Evolutionary conservation across 2,329 filamentous ascomycete genomes (phyloP), one percentile per base, ranked within the genome.

Genomic region (Stenocarpella maydis): DNA sequence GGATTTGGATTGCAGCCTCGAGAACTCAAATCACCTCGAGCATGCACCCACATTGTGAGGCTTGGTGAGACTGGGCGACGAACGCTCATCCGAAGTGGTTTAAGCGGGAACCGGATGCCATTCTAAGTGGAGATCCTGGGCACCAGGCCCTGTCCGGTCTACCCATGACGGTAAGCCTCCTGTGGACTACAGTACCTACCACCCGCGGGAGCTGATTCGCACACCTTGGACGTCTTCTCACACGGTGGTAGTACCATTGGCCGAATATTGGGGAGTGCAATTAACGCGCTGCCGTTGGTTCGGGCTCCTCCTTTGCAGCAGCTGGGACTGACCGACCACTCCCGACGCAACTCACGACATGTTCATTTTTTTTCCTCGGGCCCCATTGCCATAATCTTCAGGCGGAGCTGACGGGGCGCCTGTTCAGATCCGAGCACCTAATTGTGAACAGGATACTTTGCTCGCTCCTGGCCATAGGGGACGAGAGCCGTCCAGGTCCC

Each of bases 241-340:
- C 69, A 69, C 67, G 55, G 67, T 71, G 49, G 55, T 54, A 67
- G 67, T 69, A 69, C 69, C 58, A 53, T 47, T 69, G 69, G 45
- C 24, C 61, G 43, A 69, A 41, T 58, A 58, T 67, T 71, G 67
- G 64, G 49, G 28, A 61, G 66, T 37, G 63, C 67, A 71, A 69
- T 64, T 28, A 64, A 31, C 45, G 58, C 21, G 26, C 39, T 31
- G 60, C 45, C 60, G 61, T 52, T 67, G 68, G 67, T 67, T 71
- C 67, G 63, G 63, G 47, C 66, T 55, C 41, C 37, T 67, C 17
- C 54, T 41, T 15, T 53, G 49, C 31, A 47, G 69, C 21, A 37
- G 54, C 34, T 47, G 50, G 55, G 21, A 50, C 65, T 37, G 34
- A 17, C 47, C 45, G 50, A 61, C 58, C 65, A 64, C 58, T 60